A percentile compares a stretch with the other conserved stretches of the same genome.
These are phyloP conservation scores for Fusarium musae DNA, from an alignment of 2,329 filamentous ascomycete genomes.

Conservation along the genomic window DNA sequence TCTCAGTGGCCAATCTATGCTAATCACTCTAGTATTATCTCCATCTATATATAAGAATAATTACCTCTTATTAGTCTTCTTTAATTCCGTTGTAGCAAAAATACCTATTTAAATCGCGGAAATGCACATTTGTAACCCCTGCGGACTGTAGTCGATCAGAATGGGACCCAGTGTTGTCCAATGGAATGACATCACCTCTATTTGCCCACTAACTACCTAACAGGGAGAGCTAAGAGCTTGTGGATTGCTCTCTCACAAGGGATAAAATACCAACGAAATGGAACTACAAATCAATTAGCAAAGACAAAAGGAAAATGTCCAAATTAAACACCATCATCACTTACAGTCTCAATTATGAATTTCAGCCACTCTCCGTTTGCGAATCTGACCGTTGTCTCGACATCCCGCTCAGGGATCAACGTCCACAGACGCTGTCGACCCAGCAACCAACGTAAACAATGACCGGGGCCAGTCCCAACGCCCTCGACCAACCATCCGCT, in stretches of 20 bases:
- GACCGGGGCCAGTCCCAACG: conserved; percentile 31
- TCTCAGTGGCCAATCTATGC: too few relatives aligned
- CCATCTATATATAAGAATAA: too few relatives aligned
- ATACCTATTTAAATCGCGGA: too few relatives aligned
- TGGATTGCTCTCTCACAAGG: not conserved
- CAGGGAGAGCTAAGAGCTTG: conserved; percentile 3
- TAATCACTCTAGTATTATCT: too few relatives aligned
- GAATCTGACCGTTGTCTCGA: conserved; percentile 23
- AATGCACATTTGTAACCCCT: too few relatives aligned
- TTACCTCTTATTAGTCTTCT: too few relatives aligned
- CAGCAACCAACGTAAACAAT: conserved; percentile 53
- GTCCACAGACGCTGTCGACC: conserved; percentile 42
- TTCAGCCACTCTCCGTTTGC: conserved; percentile 19
- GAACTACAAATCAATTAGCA: not conserved
- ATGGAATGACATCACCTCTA: conserved; percentile 38
- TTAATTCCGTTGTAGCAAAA: too few relatives aligned
- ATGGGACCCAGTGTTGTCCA: not conserved
- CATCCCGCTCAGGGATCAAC: conserved; percentile 25
- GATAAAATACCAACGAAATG: conserved; percentile 24
- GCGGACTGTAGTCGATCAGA: not conserved
- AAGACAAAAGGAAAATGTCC: conserved; percentile 7
- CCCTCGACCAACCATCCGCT: conserved; percentile 47
- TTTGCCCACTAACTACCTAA: not conserved
- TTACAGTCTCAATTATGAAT: not conserved
- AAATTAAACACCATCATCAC: not conserved